Evolutionary conservation across 306 rosid species (phyloP), one percentile per base, ranked within the genome.

Genomic region (Rosa multiflora): DNA sequence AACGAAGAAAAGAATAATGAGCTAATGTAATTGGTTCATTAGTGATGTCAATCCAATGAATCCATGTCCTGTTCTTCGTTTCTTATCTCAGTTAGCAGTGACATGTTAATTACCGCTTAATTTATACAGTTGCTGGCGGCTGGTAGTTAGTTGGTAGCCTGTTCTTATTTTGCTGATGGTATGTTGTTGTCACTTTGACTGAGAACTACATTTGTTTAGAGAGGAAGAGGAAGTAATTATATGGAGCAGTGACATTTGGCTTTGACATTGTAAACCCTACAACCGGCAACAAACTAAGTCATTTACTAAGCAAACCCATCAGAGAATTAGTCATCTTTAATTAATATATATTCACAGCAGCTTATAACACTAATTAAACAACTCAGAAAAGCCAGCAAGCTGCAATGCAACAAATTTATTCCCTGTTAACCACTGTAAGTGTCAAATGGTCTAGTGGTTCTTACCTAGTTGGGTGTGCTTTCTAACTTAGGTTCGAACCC

Each of bases 131-230:
- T 67, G 48, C 48, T 39, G 71, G 48, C 48, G 8, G 67, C 77
- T 21, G 40, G 68, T 13, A n/a, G n/a, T n/a, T 53, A 40, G 77
- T 58, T 9, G 78, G 78, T 75, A 43, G 78, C 40, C 47, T 75
- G 70, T 75, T 59, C 56, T 23, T 75, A 0, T 26, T 75, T 75
- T 13, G 66, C 44, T 75, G 78, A 61, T 43, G 70, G 6, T 44
- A 75, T 75, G 78, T 61, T 58, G 23, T 23, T 58, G 78, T 75
- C 58, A 75, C 23, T 26, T 73, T 18, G 78, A 75, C 70, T 20
- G 5, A 53, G 49, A 11, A 35, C 6, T 35, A 6, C 52, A 39
- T 37, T 21, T 10, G 66, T 21, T 59, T 9, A 59, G 17, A 49
- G 51, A 73, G 3, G 1, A 48, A 23, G 55, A 51, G 35, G 10